Base-by-base conservation (phyloP, 805 yeast species). In the Yarrowia sp. region DNA sequence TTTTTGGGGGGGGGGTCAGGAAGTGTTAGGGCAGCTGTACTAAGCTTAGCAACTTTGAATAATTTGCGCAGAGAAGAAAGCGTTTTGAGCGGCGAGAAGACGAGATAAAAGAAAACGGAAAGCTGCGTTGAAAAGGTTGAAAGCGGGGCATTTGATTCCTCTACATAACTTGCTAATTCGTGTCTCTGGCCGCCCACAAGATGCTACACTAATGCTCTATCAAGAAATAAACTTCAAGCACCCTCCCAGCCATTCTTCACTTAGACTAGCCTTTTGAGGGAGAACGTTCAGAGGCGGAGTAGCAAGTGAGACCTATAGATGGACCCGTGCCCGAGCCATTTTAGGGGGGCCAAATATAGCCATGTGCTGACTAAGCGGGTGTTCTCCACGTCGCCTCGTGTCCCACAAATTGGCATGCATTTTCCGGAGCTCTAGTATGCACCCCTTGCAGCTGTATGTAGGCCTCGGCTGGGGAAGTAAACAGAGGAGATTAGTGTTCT, bases 21-120 rank as follows among this genome's bases (percentile, higher is more conserved):
- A 24, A 24, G 30, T 24, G 30, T 24, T 6, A 52, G 43, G 58
- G 43, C 58, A 52, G 58, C 34, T 9, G 13, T 34, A 9, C 56
- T 38, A 38, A 52, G 40, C 58, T 52, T 52, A 52, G 58, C 58
- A 52, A 52, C 58, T 36, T 52, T 52, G 58, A 52, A 52, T 52
- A 52, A 52, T 38, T 44, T 52, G 58, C 58, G 43, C 58, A 52
- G 3, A 8, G 42, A 20, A 17, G 14, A 17, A 3, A 6, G 42
- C 2, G 13, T 7, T 9, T 34, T 5, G 15, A 9, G 42, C 33
- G 8, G 24, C 9, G 7, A 34, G 17, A 8, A 34, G 15, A 2
- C 13, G 13, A 17, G 12, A 4, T 19, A 52, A 9, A 5, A 14
- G 9, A 8, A 52, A 14, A 7, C 33, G 1, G 58, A 52, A 19